A percentile compares a stretch with the other conserved stretches of the same genome.
Conservation (phyloP, 148 eudicot species). For the Selenicereus undatus region DNA sequence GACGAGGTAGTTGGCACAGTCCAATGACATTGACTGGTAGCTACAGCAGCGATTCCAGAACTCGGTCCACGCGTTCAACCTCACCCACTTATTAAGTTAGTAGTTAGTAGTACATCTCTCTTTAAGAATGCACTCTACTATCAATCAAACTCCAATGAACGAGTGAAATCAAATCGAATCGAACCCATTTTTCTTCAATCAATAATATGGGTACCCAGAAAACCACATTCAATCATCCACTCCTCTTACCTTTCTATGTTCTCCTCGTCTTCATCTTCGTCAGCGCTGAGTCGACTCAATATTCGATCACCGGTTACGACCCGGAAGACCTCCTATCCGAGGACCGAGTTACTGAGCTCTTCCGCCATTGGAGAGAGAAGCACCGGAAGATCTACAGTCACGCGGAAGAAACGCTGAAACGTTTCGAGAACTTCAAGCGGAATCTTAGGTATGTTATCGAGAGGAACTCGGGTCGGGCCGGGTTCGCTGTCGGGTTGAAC, state of each 20-base stretch:
- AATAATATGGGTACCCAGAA: conserved; percentile 25
- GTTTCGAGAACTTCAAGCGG: conserved; percentile 42
- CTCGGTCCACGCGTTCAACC: neutral
- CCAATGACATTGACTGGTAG: neutral
- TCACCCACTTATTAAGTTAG: too few relatives aligned
- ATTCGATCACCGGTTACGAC: conserved; percentile 35
- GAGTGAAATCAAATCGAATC: neutral
- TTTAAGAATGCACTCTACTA: neutral
- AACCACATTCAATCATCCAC: neutral
- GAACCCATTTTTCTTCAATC: neutral
- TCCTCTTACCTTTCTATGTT: conserved; percentile 5
- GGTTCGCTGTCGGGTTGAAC: conserved; percentile 51
- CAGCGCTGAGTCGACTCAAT: conserved; percentile 30
- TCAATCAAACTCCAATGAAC: neutral
- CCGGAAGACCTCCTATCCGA: conserved; percentile 29
- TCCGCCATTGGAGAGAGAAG: conserved; percentile 49
- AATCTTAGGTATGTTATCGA: conserved; percentile 43
- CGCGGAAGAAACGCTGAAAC: conserved; percentile 33
- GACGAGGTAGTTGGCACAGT: neutral
- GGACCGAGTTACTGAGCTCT: conserved; percentile 37
- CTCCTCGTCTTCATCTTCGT: conserved; percentile 11
- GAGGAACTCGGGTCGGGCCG: conserved; percentile 30
- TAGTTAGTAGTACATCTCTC: neutral
- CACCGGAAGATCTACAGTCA: conserved; percentile 36
- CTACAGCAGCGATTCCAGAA: neutral